Conservation (phyloP, 2,329 filamentous ascomycete species). For the Tympanopsis confertula region DNA sequence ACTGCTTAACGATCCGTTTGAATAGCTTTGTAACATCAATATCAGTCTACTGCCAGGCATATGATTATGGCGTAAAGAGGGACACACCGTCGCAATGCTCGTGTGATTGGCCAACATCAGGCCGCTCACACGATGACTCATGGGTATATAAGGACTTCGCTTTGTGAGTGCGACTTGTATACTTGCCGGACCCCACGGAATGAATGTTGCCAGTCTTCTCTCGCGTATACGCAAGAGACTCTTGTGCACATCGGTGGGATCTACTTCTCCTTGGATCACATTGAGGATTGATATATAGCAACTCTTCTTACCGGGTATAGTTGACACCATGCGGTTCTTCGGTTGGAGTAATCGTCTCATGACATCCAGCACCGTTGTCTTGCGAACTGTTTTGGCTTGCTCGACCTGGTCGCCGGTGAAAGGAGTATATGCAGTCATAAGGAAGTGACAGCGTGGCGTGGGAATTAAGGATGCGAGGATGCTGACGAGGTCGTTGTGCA, state of each 20-base stretch:
- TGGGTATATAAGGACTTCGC: slow-evolving; percentile 88
- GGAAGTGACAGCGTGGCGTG: slow-evolving; percentile 90
- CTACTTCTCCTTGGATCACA: slow-evolving; percentile 96
- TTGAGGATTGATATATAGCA: slow-evolving; percentile 99
- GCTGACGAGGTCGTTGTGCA: slow-evolving; percentile 98
- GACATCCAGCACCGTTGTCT: slow-evolving; percentile 93
- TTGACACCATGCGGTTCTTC: slow-evolving; percentile 98
- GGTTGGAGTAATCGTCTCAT: slow-evolving; percentile 92
- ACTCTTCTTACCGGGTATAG: slow-evolving; percentile 87
- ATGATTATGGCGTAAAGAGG: not conserved
- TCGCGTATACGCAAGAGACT: slow-evolving; percentile 91
- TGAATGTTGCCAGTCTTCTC: slow-evolving; percentile 85
- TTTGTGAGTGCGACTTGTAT: slow-evolving; percentile 96
- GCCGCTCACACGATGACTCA: slow-evolving; percentile 86
- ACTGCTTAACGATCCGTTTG: slow-evolving; percentile 83
- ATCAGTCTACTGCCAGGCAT: slow-evolving; percentile 1
- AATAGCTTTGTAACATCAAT: slow-evolving; percentile 47
- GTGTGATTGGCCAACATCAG: slow-evolving; percentile 98
- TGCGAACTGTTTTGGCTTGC: slow-evolving; percentile 92
- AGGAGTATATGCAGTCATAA: slow-evolving; percentile 96
- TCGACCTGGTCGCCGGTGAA: slow-evolving; percentile 95
- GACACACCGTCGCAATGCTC: slow-evolving; percentile 73
- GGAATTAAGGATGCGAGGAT: slow-evolving; percentile 93
- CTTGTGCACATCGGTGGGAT: slow-evolving; percentile 97
- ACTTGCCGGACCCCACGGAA: slow-evolving; percentile 93